Evolutionary conservation across 139 green algal species (phyloP).

Genomic region (Dunaliella sp.): DNA sequence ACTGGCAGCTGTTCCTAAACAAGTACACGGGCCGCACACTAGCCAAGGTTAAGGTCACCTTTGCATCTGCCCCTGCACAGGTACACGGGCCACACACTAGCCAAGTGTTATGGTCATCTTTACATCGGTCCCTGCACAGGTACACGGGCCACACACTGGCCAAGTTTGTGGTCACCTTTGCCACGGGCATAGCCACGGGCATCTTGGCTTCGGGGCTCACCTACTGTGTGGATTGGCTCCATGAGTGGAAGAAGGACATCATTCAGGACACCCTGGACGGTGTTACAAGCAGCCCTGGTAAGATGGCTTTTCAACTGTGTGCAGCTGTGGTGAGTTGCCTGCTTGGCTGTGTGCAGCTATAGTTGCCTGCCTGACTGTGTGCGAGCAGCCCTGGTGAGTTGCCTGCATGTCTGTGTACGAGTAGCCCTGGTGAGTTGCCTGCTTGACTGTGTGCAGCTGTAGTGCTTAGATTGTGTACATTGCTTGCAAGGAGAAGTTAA

Average conservation of each 20-base stretch:
- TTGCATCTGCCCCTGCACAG: not conserved
- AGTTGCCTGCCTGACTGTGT: too few species aligned
- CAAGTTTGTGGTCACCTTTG: constrained; percentile 66
- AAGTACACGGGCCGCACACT: not conserved
- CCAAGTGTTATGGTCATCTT: not conserved
- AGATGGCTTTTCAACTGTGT: too few species aligned
- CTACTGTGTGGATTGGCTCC: constrained; percentile 26
- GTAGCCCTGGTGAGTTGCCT: too few species aligned
- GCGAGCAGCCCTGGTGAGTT: too few species aligned
- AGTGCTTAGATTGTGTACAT: too few species aligned
- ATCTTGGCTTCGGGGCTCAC: constrained; percentile 51
- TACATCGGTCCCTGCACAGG: constrained; percentile 27
- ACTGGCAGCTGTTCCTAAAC: not conserved
- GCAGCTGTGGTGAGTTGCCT: too few species aligned
- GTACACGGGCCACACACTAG: not conserved
- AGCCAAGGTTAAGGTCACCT: not conserved
- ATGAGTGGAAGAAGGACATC: constrained; percentile 39
- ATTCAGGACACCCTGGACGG: constrained; percentile 31
- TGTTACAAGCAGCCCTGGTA: not conserved
- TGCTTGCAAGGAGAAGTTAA: too few species aligned
- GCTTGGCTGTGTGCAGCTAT: too few species aligned
- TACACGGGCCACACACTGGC: constrained; percentile 73
- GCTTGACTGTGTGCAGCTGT: too few species aligned
- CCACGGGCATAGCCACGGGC: constrained; percentile 68
- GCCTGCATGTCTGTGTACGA: too few species aligned